Conservation (phyloP, 345 rosid species). For the Pelargonium nanum region DNA sequence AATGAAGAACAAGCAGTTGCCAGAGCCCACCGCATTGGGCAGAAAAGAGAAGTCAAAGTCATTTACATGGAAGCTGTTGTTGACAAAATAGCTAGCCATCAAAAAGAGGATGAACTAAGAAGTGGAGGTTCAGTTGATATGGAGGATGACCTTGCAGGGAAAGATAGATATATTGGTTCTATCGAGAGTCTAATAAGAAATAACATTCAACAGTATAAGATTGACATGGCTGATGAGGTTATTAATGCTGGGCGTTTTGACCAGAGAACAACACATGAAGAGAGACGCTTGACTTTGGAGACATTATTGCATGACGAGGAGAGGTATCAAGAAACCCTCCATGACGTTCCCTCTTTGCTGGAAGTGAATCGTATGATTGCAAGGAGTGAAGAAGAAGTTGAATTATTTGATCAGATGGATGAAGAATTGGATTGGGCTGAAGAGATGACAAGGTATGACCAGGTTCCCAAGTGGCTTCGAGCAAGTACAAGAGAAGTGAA, state of each 20-base stretch:
- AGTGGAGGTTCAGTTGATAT: slow-evolving; percentile 73
- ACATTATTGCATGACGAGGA: slow-evolving; percentile 95
- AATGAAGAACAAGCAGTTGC: slow-evolving; percentile 99
- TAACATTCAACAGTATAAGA: slow-evolving; percentile 97
- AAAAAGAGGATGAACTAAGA: slow-evolving; percentile 87
- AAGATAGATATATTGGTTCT: slow-evolving; percentile 95
- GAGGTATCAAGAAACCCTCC: slow-evolving; percentile 96
- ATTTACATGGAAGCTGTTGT: slow-evolving; percentile 99
- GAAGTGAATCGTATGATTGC: slow-evolving; percentile 97
- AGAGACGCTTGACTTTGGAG: slow-evolving; percentile 94
- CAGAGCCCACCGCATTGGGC: slow-evolving; percentile 99
- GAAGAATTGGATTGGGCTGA: slow-evolving; percentile 89
- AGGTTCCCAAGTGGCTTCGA: slow-evolving; percentile 99
- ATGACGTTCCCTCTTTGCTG: slow-evolving; percentile 93
- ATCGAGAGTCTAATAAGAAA: slow-evolving; percentile 98
- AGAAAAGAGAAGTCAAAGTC: slow-evolving; percentile 91
- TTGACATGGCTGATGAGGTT: slow-evolving; percentile 99
- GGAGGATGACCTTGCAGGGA: slow-evolving; percentile 97
- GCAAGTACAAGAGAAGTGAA: slow-evolving; percentile 78
- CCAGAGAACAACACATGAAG: slow-evolving; percentile 99
- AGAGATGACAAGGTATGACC: slow-evolving; percentile 87
- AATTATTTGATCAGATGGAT: slow-evolving; percentile 98
- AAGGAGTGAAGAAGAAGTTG: slow-evolving; percentile 89
- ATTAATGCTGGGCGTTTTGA: slow-evolving; percentile 99
- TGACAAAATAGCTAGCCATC: slow-evolving; percentile 78